phyloP scores from a whole-genome alignment of 2,329 filamentous ascomycete genomes.

The Albophoma yamanashiensis region DNA sequence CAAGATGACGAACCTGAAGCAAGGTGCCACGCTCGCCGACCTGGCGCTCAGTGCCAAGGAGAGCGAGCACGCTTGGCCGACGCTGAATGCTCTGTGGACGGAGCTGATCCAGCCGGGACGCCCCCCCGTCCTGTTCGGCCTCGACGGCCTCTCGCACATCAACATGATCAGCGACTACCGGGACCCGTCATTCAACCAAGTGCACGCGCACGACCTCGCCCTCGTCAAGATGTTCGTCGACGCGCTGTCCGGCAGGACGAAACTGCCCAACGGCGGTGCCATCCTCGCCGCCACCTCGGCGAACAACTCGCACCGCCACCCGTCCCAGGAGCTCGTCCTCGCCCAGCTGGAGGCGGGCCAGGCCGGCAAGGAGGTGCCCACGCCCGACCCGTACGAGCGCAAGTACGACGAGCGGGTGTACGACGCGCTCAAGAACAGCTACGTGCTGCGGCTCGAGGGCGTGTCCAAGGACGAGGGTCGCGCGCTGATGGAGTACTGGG shows the following conservation, averaged over 20 bases:
- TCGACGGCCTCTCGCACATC: constrained; percentile 73
- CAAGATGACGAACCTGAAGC: constrained; percentile 31
- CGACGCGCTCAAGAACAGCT: constrained; percentile 37
- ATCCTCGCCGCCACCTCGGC: constrained; percentile 64
- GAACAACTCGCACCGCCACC: constrained; percentile 55
- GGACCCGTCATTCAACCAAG: constrained; percentile 54
- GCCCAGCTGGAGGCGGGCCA: constrained; percentile 38
- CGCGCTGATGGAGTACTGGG: constrained; percentile 87
- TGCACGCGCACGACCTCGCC: constrained; percentile 79
- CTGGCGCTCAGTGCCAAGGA: constrained; percentile 65
- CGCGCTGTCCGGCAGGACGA: constrained; percentile 50
- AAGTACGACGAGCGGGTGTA: constrained; percentile 48
- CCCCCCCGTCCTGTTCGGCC: constrained; percentile 55
- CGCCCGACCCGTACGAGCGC: constrained; percentile 41
- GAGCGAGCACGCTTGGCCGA: constrained; percentile 65
- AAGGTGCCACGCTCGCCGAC: constrained; percentile 53
- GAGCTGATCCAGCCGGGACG: constrained; percentile 54
- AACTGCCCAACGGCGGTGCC: constrained; percentile 63
- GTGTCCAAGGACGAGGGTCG: constrained; percentile 66
- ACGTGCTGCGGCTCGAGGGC: constrained; percentile 50
- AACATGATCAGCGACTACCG: constrained; percentile 73
- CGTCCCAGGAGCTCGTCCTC: constrained; percentile 60
- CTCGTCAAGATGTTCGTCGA: constrained; percentile 67
- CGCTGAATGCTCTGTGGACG: constrained; percentile 71
- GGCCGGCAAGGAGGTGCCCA: constrained; percentile 24